Evolutionary conservation across 2,329 filamentous ascomycete genomes (phyloP), one percentile per base, ranked within the genome.

Genomic region (Aspergillus sp.): DNA sequence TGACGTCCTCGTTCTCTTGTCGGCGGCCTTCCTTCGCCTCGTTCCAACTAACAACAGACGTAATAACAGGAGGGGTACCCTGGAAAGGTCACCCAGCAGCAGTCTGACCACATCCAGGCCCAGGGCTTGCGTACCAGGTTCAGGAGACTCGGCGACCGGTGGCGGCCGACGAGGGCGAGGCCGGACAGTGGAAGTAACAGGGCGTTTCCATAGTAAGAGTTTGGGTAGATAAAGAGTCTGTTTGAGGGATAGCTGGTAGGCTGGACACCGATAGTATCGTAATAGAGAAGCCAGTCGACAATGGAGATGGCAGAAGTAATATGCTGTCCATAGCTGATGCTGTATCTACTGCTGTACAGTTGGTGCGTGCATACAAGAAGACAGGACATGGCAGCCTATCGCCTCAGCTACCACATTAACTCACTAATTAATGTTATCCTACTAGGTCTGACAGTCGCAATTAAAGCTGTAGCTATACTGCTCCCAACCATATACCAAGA

Each of bases 121-220:
- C 24, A 12, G 7, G 2, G 44, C 5, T 30, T 24, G 12, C 22
- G 24, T 46, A 15, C 22, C 30, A 37, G 46, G 5, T 74, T 73
- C 22, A 66, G 24, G 44, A 17, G 22, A 46, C 22, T 61, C 3
- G 70, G 72, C 19, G 75, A 73, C 17, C 66, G 63, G 3, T 58
- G 5, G 66, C 71, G 1, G 73, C 71, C 8, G 77, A 44, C 1
- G 3, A 73, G 39, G 2, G 73, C 61, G 6, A 79, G 65, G 7
- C 73, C 57, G 2, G 71, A 66, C 55, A 61, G 4, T 63, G 64
- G 56, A 78, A 78, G 49, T 79, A 78, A 72, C 59, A 0, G 75
- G 20, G 20, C 20, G 20, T 20, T 20, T 20, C 20, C 20, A 20
- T 20, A 20, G 20, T 20, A 20, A 20, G 20, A 3, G 20, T 20